These are phyloP conservation scores for Trichophaea hybrida DNA, from an alignment of 2,329 filamentous ascomycete species.

Conservation along the genomic window DNA sequence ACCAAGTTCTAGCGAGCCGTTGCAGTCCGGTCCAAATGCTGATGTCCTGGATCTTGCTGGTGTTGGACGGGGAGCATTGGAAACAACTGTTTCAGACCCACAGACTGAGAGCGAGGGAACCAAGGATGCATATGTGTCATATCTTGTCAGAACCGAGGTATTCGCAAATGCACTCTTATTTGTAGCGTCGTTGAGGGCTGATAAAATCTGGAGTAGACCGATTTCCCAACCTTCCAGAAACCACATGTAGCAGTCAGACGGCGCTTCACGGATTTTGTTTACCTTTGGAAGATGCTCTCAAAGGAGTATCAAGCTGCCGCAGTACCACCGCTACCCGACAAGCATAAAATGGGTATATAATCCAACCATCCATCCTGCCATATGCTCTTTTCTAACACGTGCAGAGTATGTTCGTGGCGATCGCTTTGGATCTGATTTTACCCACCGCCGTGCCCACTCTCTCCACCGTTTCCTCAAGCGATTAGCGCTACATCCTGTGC, in stretches of 20 bases:
- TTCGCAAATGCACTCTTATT: slow-evolving; percentile 5
- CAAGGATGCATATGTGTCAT: slow-evolving; percentile 93
- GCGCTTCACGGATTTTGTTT: slow-evolving; percentile 95
- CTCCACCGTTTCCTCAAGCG: slow-evolving; percentile 82
- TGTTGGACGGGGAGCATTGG: slow-evolving; percentile 58
- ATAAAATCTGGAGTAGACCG: slow-evolving; percentile 46
- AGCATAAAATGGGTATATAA: slow-evolving; percentile 66
- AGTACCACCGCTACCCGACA: slow-evolving; percentile 87
- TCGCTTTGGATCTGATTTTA: slow-evolving; percentile 89
- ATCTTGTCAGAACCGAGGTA: slow-evolving; percentile 82
- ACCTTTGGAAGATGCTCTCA: slow-evolving; percentile 78
- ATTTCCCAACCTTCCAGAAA: slow-evolving; percentile 84
- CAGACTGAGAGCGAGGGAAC: slow-evolving; percentile 93
- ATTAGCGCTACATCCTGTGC: slow-evolving; percentile 71
- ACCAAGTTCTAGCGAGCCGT: slow-evolving; percentile 20
- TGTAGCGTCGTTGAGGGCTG: slow-evolving; percentile 4
- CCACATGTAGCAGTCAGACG: slow-evolving; percentile 65
- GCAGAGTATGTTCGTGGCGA: slow-evolving; percentile 84
- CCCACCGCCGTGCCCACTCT: slow-evolving; percentile 70
- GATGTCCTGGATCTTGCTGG: slow-evolving; percentile 42
- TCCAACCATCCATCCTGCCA: slow-evolving; percentile 4
- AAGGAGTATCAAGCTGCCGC: slow-evolving; percentile 83
- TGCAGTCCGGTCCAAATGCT: slow-evolving; percentile 29
- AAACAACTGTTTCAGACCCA: slow-evolving; percentile 69
- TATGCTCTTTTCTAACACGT: neutral